Conservation (phyloP, 2,329 filamentous ascomycete species). For the Sphaerulina populicola region DNA sequence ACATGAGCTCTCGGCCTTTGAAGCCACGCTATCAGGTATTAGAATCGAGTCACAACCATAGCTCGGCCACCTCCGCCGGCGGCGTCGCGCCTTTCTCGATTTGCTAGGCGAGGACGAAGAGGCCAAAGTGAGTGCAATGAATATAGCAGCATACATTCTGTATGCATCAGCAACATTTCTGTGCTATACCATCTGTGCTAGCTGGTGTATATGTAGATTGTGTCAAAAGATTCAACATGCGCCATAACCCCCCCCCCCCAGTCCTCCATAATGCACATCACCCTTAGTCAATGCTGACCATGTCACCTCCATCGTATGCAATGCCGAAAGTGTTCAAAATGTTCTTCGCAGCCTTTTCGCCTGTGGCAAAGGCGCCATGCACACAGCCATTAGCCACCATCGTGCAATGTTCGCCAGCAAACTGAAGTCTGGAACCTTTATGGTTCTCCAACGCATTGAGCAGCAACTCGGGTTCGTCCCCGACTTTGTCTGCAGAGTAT, state of each 20-base stretch:
- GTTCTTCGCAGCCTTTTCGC: slow-evolving; percentile 38
- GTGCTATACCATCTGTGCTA: background rate
- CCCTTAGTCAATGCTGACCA: slow-evolving; percentile 15
- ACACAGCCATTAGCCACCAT: slow-evolving; percentile 39
- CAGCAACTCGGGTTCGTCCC: slow-evolving; percentile 35
- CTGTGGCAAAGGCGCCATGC: slow-evolving; percentile 40
- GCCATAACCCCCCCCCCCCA: no score
- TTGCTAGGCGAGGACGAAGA: background rate
- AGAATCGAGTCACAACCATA: slow-evolving; percentile 2
- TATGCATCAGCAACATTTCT: no score
- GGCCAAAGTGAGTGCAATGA: no score
- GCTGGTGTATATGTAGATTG: background rate
- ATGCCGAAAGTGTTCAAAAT: slow-evolving; percentile 34
- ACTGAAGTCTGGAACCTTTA: slow-evolving; percentile 34
- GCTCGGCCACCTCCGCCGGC: slow-evolving; percentile 4
- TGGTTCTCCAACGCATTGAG: slow-evolving; percentile 35
- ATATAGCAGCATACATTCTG: no score
- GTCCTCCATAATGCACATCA: background rate
- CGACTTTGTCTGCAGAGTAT: slow-evolving; percentile 41
- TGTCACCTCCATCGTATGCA: slow-evolving; percentile 30
- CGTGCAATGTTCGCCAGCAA: slow-evolving; percentile 36
- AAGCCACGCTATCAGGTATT: slow-evolving; percentile 8
- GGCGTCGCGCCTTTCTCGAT: background rate
- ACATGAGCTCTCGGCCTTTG: background rate
- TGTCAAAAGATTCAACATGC: background rate